Conservation (phyloP, 164 flowering plant genomes). For the Nymphaea thermarum region DNA sequence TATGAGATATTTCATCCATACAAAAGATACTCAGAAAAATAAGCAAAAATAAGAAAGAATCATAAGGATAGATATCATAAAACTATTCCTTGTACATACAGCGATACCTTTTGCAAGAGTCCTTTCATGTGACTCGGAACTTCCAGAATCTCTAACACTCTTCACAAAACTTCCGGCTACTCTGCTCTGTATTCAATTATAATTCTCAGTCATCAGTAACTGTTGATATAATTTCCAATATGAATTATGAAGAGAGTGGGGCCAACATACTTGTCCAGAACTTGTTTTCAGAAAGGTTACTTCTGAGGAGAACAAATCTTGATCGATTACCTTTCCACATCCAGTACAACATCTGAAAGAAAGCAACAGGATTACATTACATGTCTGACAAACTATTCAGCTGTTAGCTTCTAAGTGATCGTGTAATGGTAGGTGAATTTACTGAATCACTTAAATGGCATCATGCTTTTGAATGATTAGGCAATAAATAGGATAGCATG, state of each 20-base stretch:
- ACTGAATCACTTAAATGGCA: no score
- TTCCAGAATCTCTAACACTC: background rate
- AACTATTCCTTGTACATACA: background rate
- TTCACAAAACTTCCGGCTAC: background rate
- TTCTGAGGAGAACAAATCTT: conserved; percentile 12
- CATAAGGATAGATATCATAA: no score
- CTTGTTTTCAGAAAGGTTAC: conserved; percentile 11
- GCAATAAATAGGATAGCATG: no score
- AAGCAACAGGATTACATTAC: background rate
- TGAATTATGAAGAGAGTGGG: background rate
- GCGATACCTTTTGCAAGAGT: background rate
- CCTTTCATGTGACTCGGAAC: background rate
- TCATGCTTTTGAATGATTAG: no score
- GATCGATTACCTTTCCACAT: conserved; percentile 14
- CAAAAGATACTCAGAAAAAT: no score
- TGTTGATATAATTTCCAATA: no score
- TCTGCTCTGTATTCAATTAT: background rate
- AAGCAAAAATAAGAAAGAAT: no score
- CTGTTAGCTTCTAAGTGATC: no score
- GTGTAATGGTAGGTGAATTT: no score
- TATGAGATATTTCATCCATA: no score
- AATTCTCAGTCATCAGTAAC: background rate
- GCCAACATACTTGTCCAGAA: conserved; percentile 15
- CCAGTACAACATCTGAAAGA: conserved; percentile 9
- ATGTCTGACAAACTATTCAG: no score